Conservation (phyloP, 352 stramenopile genomes). For the Globisporangium ultimum region DNA sequence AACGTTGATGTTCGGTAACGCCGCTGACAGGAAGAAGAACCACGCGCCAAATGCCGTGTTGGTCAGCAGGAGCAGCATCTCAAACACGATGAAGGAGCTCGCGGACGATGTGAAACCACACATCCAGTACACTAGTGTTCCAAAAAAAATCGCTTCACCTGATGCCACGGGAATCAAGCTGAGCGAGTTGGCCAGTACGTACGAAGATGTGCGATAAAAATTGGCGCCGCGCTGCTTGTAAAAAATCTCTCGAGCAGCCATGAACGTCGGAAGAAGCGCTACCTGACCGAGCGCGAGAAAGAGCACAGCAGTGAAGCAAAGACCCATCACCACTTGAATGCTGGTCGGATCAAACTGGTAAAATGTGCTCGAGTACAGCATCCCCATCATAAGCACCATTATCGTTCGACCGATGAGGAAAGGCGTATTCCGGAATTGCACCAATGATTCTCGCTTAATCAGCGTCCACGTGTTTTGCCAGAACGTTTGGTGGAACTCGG, state of each 20-base stretch:
- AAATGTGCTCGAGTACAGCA: conserved; percentile 50
- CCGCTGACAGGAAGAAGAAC: conserved; percentile 51
- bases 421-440: conserved; percentile 56
- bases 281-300: conserved; percentile 79
- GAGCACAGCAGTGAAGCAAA: conserved; percentile 82
- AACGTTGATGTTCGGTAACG: conserved; percentile 37
- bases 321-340: conserved; percentile 63
- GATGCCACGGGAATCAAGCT: conserved; percentile 55
- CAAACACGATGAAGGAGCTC: conserved; percentile 65
- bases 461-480: conserved; percentile 37
- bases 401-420: conserved; percentile 46
- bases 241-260: conserved; percentile 63
- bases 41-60: conserved; percentile 41
- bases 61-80: conserved; percentile 62
- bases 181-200: conserved; percentile 58
- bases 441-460: conserved; percentile 59
- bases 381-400: conserved; percentile 45
- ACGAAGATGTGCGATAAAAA: conserved; percentile 83
- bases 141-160: conserved; percentile 78
- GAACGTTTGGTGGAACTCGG: conserved; percentile 43
- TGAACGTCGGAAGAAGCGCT: conserved; percentile 75
- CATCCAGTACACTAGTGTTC: conserved; percentile 86
- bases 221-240: conserved; percentile 88
- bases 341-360: conserved; percentile 44
- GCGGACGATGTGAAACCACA: conserved; percentile 55